Evolutionary conservation across 1,139 yeast species (phyloP).

Genomic region (Candida tunisiensis): DNA sequence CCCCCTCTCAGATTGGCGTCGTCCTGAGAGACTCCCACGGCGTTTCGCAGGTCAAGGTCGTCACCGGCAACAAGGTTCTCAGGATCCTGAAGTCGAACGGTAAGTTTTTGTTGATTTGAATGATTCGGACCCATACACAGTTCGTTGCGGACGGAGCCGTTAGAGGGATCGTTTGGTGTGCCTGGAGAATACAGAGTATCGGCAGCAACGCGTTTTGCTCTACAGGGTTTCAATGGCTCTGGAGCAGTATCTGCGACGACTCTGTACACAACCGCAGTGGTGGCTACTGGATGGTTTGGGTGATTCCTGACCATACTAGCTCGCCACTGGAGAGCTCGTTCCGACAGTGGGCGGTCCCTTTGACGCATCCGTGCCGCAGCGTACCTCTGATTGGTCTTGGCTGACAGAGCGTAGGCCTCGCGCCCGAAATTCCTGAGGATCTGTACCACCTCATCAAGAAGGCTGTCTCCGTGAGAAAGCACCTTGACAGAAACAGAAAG

Average conservation of each 20-base stretch:
- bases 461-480: slow-evolving; percentile 99
- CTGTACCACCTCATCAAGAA: slow-evolving; percentile 97
- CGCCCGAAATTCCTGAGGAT: slow-evolving; percentile 99
- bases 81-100: slow-evolving; percentile 99
- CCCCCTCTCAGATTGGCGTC: slow-evolving; percentile 99
- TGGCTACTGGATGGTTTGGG: too few species aligned
- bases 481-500: slow-evolving; percentile 99
- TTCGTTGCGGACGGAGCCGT: too few species aligned
- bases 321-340: too few species aligned
- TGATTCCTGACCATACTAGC: too few species aligned
- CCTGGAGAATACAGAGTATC: too few species aligned
- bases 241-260: too few species aligned
- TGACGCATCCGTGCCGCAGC: slow-evolving; percentile 1
- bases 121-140: too few species aligned
- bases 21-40: slow-evolving; percentile 99
- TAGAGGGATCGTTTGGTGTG: too few species aligned
- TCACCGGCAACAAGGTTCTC: slow-evolving; percentile 98
- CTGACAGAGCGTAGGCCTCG: slow-evolving; percentile 39
- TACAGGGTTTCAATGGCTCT: too few species aligned
- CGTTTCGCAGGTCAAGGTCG: slow-evolving; percentile 91
- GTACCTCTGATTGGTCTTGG: slow-evolving; percentile 23
- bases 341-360: background rate
- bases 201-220: too few species aligned
- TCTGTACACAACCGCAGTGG: too few species aligned
- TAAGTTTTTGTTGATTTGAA: too few species aligned